Evolutionary conservation across 1,284 basidiomycete genomes (phyloP).

Genomic region (Fomitopsis schrenkii): DNA sequence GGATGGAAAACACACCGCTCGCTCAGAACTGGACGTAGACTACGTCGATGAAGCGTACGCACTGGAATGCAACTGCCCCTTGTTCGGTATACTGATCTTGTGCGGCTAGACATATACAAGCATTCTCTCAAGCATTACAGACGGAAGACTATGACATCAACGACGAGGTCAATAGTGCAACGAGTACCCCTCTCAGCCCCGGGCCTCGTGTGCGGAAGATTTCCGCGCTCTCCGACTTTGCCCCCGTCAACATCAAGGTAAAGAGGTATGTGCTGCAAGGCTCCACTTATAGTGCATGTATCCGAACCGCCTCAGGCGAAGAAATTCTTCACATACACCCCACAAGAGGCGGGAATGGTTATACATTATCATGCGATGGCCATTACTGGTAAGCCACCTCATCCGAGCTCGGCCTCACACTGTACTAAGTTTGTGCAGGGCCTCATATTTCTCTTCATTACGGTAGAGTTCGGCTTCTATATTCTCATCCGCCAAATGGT

Average conservation of each 20-base stretch:
- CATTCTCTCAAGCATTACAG: slow-evolving; percentile 64
- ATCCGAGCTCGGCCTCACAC: neutral
- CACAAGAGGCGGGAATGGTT: slow-evolving; percentile 69
- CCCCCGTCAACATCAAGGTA: slow-evolving; percentile 83
- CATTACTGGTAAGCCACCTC: slow-evolving; percentile 59
- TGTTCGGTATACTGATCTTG: too few relatives aligned
- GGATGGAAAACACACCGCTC: neutral
- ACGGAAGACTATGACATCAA: slow-evolving; percentile 50
- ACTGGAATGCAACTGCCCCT: neutral
- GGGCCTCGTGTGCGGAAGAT: slow-evolving; percentile 64
- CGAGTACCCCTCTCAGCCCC: slow-evolving; percentile 25
- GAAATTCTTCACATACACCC: slow-evolving; percentile 39
- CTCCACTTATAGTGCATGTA: neutral
- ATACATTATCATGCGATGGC: slow-evolving; percentile 85
- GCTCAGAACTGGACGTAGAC: slow-evolving; percentile 36
- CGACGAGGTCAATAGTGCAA: slow-evolving; percentile 15
- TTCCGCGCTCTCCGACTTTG: slow-evolving; percentile 88
- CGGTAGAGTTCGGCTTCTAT: slow-evolving; percentile 83
- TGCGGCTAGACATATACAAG: slow-evolving; percentile 60
- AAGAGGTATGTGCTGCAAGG: slow-evolving; percentile 44
- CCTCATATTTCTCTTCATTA: slow-evolving; percentile 84
- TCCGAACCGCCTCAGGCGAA: slow-evolving; percentile 38
- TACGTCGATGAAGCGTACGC: slow-evolving; percentile 73
- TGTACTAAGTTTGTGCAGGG: slow-evolving; percentile 36
- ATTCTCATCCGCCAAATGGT: slow-evolving; percentile 88